Evolutionary conservation across 2,329 filamentous ascomycete species (phyloP), one percentile per base, ranked within the genome.

Genomic region (Aureobasidium sp.): DNA sequence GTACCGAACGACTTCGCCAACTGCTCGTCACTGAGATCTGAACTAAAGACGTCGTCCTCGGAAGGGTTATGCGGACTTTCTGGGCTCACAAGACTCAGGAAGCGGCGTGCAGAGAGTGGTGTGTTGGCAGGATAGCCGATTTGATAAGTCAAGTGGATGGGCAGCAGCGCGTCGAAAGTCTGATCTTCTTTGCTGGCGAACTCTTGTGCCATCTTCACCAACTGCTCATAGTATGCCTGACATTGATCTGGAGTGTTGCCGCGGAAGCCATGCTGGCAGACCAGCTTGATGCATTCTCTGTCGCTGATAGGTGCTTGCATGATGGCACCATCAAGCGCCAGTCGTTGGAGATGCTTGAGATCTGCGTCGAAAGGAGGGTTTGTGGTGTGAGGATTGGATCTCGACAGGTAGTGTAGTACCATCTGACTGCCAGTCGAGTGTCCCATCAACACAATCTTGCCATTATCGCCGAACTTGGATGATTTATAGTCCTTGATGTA

Each of bases 401-500:
- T 47, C 39, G 63, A 64, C 1, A 69, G 62, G 50, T 70, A 67
- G 59, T 68, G 65, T 51, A 68, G 48, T 11, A 67, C 62, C 49
- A 64, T 53, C 47, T 68, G 67, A 44, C 63, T 62, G 41, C 67
- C 67, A 14, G 66, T 68, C 14, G 64, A 67, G 53, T 68, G 67
- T 14, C 67, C 66, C 65, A 68, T 67, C 13, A 68, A 42, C 0
- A 64, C 63, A 36, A 68, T 36, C 50, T 67, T 68, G 29, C 63
- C 63, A 30, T 58, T 30, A 11, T 59, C 44, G 25, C 63, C 64
- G 13, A 63, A 65, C 9, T 62, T 62, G 11, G 53, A 51, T 29
- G 47, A 66, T 63, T 74, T 74, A 64, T 74, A 73, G 30, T 71
- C 67, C 49, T 68, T 65, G 62, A 73, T 71, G 62, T 66, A 66